Conservation (phyloP, 2,329 filamentous ascomycete genomes). For the Aspergillus sergii region DNA sequence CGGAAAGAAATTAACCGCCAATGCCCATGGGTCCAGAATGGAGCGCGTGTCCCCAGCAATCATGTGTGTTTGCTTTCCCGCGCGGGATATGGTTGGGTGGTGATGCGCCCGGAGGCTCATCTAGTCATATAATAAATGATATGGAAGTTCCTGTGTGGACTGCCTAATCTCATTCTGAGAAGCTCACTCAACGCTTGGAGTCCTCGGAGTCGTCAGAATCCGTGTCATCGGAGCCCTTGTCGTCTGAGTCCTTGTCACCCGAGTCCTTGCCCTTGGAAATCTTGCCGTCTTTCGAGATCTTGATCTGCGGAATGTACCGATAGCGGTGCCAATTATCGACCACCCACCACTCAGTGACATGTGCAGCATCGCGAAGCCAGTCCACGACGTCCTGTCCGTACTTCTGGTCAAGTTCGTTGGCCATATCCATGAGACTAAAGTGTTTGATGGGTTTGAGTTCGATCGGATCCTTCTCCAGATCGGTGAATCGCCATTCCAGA, state of each 20-base stretch:
- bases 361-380: slow-evolving; percentile 28
- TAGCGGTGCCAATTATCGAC: slow-evolving; percentile 33
- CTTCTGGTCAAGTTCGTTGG: slow-evolving; percentile 17
- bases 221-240: not conserved
- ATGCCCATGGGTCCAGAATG: not conserved
- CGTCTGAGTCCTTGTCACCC: not conserved
- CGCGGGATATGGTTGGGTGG: slow-evolving; percentile 1
- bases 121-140: not conserved
- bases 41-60: not conserved
- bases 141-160: too few species aligned
- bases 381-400: slow-evolving; percentile 23
- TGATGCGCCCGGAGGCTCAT: not conserved
- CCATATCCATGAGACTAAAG: slow-evolving; percentile 28
- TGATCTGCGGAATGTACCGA: slow-evolving; percentile 15
- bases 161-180: not conserved
- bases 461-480: slow-evolving; percentile 29
- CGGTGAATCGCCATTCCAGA: slow-evolving; percentile 37
- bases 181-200: not conserved
- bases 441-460: slow-evolving; percentile 26
- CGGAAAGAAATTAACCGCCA: slow-evolving; percentile 4
- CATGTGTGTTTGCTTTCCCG: not conserved
- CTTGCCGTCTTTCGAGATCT: slow-evolving; percentile 2
- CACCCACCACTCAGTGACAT: slow-evolving; percentile 34
- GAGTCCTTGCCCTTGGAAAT: not conserved
- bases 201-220: not conserved